Evolutionary conservation across 768 basidiomycete species (phyloP), one percentile per base, ranked within the genome.

Genomic region (Mycena latifolia): DNA sequence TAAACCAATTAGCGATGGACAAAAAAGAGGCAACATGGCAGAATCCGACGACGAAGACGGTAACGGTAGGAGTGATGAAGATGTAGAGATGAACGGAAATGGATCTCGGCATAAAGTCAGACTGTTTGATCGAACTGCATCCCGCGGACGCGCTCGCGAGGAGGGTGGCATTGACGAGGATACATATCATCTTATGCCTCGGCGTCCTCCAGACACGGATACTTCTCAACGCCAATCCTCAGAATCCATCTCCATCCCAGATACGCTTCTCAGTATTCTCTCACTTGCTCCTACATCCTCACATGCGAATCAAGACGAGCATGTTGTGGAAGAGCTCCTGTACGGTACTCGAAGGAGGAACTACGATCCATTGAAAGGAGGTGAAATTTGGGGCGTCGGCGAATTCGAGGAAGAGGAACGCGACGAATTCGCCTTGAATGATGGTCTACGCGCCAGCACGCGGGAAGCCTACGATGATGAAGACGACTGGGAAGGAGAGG

Each of bases 401-500:
- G 92, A 94, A 75, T 80, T 80, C 54, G 80, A 83, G 69, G 79
- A 79, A 37, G 79, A 77, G 35, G 76, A 75, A 46, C 74, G 66
- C 10, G 73, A 74, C 29, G 63, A 56, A 51, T 63, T 70, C 58
- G 64, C 60, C n/a, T 24, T 53, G 61, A 43, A 46, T n/a, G 51
- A n/a, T 28, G 39, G 46, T 24, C 37, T 4, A 5, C 48, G 28
- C 31, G 37, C 22, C 25, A 10, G 33, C 25, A 53, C 29, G 50
- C 53, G 29, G 28, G 54, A 18, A 12, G 35, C 27, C 11, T 63
- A 64, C 22, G 86, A 84, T 53, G 81, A 77, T 31, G 88, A 87
- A 71, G 85, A 86, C 46, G 89, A 90, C 67, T 94, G 93, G 93
- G 93, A 93, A 77, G 88, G 90, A 37, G 92, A 93, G 76, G 89